phyloP scores from a whole-genome alignment of 306 rosid genomes.

The Citrullus amarus region DNA sequence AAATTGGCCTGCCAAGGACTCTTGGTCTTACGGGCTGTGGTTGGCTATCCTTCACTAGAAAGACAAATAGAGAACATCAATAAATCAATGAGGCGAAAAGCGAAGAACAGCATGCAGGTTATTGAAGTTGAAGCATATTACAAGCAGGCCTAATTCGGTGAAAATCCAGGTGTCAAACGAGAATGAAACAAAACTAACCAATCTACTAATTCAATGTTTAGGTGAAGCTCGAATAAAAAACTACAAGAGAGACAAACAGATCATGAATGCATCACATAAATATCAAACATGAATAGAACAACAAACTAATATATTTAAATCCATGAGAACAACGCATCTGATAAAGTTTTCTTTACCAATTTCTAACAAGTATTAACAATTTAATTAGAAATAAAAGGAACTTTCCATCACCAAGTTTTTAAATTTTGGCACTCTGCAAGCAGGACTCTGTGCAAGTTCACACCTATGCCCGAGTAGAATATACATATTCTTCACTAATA shows the following conservation, averaged over 20 bases:
- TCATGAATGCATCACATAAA: background rate
- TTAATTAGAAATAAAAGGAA: too few relatives aligned
- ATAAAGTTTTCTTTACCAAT: background rate
- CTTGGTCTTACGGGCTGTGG: constrained; percentile 33
- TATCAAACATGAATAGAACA: background rate
- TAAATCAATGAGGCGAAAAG: constrained; percentile 11
- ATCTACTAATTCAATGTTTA: background rate
- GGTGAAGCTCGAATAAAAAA: background rate
- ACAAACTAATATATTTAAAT: background rate
- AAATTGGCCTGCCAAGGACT: constrained; percentile 72
- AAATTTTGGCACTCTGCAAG: background rate
- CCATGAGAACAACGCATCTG: background rate
- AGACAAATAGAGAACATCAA: constrained; percentile 16
- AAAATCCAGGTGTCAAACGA: background rate
- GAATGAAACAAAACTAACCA: background rate
- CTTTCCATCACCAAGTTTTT: background rate
- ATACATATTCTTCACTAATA: background rate
- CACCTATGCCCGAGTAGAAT: background rate
- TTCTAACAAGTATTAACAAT: background rate
- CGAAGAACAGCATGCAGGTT: constrained; percentile 11
- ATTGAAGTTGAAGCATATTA: constrained; percentile 15
- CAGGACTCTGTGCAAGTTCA: background rate
- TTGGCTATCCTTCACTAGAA: constrained; percentile 49
- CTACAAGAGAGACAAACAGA: background rate
- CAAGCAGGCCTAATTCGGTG: constrained; percentile 1